Evolutionary conservation across 2,329 filamentous ascomycete genomes (phyloP).

Genomic region (Gaeumannomyces sp.): DNA sequence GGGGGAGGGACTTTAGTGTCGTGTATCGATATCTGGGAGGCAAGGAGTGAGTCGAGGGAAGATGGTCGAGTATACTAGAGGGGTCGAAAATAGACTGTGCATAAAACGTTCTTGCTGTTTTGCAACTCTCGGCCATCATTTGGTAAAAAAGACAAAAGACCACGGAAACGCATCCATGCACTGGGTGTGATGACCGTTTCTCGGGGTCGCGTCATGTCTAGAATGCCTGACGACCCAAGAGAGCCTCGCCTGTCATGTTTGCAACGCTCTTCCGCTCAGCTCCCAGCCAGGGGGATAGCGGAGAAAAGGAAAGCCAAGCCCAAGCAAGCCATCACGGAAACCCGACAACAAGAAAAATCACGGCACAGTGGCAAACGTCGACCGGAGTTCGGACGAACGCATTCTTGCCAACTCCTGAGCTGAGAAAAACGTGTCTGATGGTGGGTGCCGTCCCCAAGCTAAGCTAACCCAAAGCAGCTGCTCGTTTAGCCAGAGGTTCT

Average conservation of each 20-base stretch:
- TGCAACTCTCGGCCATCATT: neutral
- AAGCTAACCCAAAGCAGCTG: neutral
- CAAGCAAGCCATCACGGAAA: too few relatives aligned
- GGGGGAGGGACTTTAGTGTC: conserved; percentile 73
- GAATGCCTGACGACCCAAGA: too few relatives aligned
- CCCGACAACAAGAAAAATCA: too few relatives aligned
- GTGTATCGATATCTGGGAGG: conserved; percentile 67
- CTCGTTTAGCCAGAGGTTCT: neutral
- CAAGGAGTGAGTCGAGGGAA: conserved; percentile 31
- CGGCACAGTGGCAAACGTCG: too few relatives aligned
- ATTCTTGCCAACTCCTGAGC: neutral
- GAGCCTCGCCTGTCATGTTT: too few relatives aligned
- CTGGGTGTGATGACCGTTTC: too few relatives aligned
- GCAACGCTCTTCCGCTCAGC: too few relatives aligned
- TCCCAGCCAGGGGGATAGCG: too few relatives aligned
- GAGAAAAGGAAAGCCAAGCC: too few relatives aligned
- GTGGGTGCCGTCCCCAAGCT: too few relatives aligned
- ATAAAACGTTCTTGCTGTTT: too few relatives aligned
- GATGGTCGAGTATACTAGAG: neutral
- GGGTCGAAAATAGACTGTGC: neutral
- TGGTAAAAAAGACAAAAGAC: neutral
- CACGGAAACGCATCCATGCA: neutral
- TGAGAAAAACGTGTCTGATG: neutral
- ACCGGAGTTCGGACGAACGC: neutral
- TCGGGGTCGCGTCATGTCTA: too few relatives aligned